Evolutionary conservation across 208 protist species (phyloP).

Genomic region (Trypanosoma melophagium): DNA sequence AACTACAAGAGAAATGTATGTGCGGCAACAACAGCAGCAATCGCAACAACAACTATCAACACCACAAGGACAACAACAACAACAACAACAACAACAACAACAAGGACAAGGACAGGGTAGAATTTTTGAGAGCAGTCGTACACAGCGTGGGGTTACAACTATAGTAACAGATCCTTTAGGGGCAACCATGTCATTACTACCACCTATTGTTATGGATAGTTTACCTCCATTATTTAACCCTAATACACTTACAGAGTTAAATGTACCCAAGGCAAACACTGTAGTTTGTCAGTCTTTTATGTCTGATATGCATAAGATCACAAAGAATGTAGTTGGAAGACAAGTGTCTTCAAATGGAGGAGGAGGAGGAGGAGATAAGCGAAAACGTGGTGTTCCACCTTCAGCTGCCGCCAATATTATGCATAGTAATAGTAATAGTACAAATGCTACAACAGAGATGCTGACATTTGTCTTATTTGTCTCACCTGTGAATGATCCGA

Average conservation of each 20-base stretch:
- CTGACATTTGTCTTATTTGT: slow-evolving; percentile 57
- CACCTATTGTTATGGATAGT: slow-evolving; percentile 60
- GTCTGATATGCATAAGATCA: slow-evolving; percentile 6
- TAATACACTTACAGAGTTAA: slow-evolving; percentile 40
- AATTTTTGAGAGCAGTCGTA: neutral
- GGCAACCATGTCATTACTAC: slow-evolving; percentile 53
- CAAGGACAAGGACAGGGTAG: slow-evolving; percentile 15
- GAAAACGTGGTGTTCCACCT: slow-evolving; percentile 17
- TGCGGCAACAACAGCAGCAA: slow-evolving; percentile 32
- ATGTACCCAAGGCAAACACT: slow-evolving; percentile 67
- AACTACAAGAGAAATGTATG: slow-evolving; percentile 29
- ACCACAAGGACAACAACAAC: slow-evolving; percentile 21
- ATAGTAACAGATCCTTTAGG: slow-evolving; percentile 4
- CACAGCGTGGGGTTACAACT: neutral
- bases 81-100: slow-evolving; percentile 8
- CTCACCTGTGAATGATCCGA: slow-evolving; percentile 56
- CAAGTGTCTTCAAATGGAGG: neutral
- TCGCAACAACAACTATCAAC: slow-evolving; percentile 14
- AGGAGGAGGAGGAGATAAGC: slow-evolving; percentile 1
- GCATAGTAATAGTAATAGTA: neutral
- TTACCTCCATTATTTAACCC: slow-evolving; percentile 39
- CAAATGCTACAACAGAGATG: neutral
- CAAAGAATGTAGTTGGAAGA: neutral
- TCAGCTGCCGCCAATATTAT: neutral
- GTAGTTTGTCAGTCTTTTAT: slow-evolving; percentile 56